These are phyloP conservation scores for Chimonanthus salicifolius DNA, from an alignment of 164 flowering plant genomes.

Conservation along the genomic window DNA sequence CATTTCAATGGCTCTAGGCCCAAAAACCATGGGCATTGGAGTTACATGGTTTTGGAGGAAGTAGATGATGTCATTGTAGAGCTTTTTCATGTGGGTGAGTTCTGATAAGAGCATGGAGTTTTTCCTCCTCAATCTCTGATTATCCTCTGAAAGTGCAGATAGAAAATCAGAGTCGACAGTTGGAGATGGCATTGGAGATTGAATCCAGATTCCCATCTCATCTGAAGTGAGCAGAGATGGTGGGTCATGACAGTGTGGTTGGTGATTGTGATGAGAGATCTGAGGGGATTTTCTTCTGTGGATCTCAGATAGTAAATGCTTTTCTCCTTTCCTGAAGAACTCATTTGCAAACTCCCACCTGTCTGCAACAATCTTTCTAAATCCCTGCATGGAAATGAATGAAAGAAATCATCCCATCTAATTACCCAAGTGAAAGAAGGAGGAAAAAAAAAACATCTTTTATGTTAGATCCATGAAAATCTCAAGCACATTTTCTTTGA, in stretches of 20 bases:
- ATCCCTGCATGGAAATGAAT: constrained; percentile 32
- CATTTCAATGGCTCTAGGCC: constrained; percentile 23
- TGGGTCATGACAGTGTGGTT: constrained; percentile 14
- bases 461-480: constrained; percentile 9
- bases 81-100: constrained; percentile 54
- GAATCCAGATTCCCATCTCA: constrained; percentile 18
- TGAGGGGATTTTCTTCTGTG: constrained; percentile 47
- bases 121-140: constrained; percentile 34
- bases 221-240: constrained; percentile 17
- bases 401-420: background rate
- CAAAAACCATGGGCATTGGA: constrained; percentile 16
- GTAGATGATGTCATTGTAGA: constrained; percentile 60
- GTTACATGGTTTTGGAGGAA: constrained; percentile 56
- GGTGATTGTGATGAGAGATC: constrained; percentile 21
- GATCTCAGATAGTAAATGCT: constrained; percentile 43
- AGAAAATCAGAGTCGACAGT: constrained; percentile 17
- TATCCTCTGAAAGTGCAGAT: constrained; percentile 40
- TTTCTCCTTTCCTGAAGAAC: constrained; percentile 42
- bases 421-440: background rate
- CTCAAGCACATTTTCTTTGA: constrained; percentile 1
- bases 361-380: constrained; percentile 50
- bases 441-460: background rate
- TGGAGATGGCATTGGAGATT: constrained; percentile 19
- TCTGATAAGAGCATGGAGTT: constrained; percentile 58
- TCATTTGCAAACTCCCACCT: constrained; percentile 68